Evolutionary conservation across 331 rosid genomes (phyloP), one percentile per base, ranked within the genome.

Genomic region (Stylosanthes scabra): DNA sequence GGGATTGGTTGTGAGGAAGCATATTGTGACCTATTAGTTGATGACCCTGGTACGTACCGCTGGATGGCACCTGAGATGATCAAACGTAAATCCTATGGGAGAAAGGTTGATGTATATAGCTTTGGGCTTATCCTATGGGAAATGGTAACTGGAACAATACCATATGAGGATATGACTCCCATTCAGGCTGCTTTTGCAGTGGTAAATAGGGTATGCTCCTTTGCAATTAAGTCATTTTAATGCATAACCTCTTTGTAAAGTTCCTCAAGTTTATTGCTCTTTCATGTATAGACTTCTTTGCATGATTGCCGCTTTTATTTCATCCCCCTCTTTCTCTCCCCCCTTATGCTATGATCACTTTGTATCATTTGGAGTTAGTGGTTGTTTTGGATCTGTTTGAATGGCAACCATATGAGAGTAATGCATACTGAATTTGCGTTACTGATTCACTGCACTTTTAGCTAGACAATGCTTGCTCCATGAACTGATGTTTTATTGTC

Each of bases 41-140:
- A 92, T 31, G 99, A 88, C 55, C 97, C 97, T 3, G 99, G 99
- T 51, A 95, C 99, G 2, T 95, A 88, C 63, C 90, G 99, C n/a
- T 95, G 99, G 99, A 95, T 95, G 99, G 99, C 99, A 63, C 99
- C 99, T 0, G 99, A 95, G 90, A 90, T 95, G 99, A 95, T 95
- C 86, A 92, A 83, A 78, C 93, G 88, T 41, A 92, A 92, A 76
- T 77, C 89, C 49, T 92, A 90, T 9, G 89, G 97, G 54, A 86
- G 89, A 74, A 95, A 90, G 75, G 99, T 92, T 15, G 99, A 95
- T 37, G 98, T 95, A 39, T 92, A 95, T 78, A 87, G 99, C 76
- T 95, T 92, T 65, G 99, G 97, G 56, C 96, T 95, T 9, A 85
- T 95, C 83, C 78, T 95, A 67, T 95, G 98, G 98, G 99, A 95